Evolutionary conservation across 805 yeast genomes (phyloP).

Genomic region (Nakazawaea laoshanensis): DNA sequence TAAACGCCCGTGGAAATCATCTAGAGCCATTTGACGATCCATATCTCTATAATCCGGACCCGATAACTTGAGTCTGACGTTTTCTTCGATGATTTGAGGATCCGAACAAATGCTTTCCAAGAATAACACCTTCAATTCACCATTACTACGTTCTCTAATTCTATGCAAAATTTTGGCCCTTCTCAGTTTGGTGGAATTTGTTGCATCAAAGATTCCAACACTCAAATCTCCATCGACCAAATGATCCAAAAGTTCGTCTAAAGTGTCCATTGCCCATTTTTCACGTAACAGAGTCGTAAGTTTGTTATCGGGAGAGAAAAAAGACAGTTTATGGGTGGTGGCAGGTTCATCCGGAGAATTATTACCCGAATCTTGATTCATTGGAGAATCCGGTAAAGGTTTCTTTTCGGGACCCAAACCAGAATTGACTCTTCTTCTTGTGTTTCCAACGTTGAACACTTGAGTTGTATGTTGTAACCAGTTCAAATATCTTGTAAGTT

Average conservation of each 20-base stretch:
- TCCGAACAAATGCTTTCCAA: constrained; percentile 86
- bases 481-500: constrained; percentile 80
- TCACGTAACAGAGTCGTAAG: constrained; percentile 64
- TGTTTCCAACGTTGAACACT: constrained; percentile 93
- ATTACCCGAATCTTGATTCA: constrained; percentile 13
- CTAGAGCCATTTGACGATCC: constrained; percentile 73
- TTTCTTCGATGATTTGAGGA: constrained; percentile 67
- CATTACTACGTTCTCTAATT: constrained; percentile 46
- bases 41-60: constrained; percentile 91
- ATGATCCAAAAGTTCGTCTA: constrained; percentile 76
- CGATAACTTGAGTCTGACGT: constrained; percentile 73
- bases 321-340: constrained; percentile 64
- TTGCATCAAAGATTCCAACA: constrained; percentile 88
- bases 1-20: constrained; percentile 76
- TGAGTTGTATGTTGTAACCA: constrained; percentile 90
- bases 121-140: constrained; percentile 68
- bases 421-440: constrained; percentile 67
- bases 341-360: constrained; percentile 14
- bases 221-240: constrained; percentile 75
- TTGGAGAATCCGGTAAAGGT: constrained; percentile 43
- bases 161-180: constrained; percentile 49
- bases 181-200: constrained; percentile 65
- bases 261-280: constrained; percentile 93
- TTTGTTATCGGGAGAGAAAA: constrained; percentile 75
- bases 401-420: constrained; percentile 61